These are phyloP conservation scores for Xylaria arbuscula DNA, from an alignment of 2,329 filamentous ascomycete genomes.

Conservation along the genomic window DNA sequence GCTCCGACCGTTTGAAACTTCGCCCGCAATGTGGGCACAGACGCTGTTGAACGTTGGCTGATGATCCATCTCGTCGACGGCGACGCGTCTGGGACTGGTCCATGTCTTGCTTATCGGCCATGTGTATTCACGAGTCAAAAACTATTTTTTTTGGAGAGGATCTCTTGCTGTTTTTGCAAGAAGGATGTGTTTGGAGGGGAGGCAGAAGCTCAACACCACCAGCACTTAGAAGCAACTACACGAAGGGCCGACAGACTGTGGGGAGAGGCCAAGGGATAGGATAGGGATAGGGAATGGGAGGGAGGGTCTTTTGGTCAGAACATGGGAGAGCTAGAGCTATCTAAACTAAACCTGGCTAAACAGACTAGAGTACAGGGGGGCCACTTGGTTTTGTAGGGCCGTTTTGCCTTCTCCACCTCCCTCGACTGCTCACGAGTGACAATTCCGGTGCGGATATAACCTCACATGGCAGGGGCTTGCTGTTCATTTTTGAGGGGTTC, in stretches of 20 bases:
- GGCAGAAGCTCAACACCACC: conserved; percentile 33
- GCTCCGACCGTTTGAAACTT: conserved; percentile 59
- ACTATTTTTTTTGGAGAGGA: conserved; percentile 28
- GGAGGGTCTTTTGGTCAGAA: conserved; percentile 34
- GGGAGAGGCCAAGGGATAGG: conserved; percentile 36
- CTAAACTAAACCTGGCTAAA: conserved; percentile 42
- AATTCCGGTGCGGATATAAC: conserved; percentile 40
- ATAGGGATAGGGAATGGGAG: conserved; percentile 28
- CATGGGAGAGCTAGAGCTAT: conserved; percentile 34
- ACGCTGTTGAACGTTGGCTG: conserved; percentile 46
- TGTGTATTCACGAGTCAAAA: conserved; percentile 30
- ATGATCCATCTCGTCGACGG: conserved; percentile 48
- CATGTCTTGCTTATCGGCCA: conserved; percentile 48
- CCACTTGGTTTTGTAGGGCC: conserved; percentile 46
- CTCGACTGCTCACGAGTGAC: conserved; percentile 36
- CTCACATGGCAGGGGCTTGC: conserved; percentile 39
- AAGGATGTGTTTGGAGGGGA: conserved; percentile 37
- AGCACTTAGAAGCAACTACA: conserved; percentile 29
- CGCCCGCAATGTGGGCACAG: conserved; percentile 57
- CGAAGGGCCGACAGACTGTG: conserved; percentile 36
- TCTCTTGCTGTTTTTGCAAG: conserved; percentile 33
- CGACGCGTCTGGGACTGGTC: conserved; percentile 48
- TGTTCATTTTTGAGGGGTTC: conserved; percentile 39
- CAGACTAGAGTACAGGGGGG: conserved; percentile 42
- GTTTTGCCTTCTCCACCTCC: conserved; percentile 37